Percentiles rank a stretch among this genome's conserved stretches.
These are phyloP conservation scores for Phytopythium montanum DNA, from an alignment of 352 stramenopile species.

Conservation along the genomic window DNA sequence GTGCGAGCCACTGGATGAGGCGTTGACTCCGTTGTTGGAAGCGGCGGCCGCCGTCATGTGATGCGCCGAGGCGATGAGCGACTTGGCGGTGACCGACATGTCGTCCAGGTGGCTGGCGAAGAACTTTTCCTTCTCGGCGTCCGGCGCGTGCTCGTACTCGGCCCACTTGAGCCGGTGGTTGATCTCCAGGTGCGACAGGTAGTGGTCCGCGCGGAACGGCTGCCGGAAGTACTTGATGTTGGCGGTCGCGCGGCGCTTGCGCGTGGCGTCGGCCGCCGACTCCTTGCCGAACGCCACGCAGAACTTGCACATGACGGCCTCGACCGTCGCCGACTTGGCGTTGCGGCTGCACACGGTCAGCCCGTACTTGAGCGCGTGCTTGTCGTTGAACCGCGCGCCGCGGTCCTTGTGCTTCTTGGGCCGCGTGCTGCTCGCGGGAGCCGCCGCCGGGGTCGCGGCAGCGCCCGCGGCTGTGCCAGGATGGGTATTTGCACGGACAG, in stretches of 20 bases:
- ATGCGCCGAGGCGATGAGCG: conserved; percentile 24
- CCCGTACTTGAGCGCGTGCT: conserved; percentile 66
- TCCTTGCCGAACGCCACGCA: conserved; percentile 72
- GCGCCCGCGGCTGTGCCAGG: not conserved
- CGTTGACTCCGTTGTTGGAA: not conserved
- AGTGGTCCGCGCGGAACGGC: conserved; percentile 65
- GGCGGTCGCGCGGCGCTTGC: conserved; percentile 55
- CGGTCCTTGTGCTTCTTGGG: conserved; percentile 58
- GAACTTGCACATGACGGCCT: conserved; percentile 76
- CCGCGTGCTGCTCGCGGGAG: conserved; percentile 15
- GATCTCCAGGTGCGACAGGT: conserved; percentile 64
- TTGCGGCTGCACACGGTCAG: conserved; percentile 62
- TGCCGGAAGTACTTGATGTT: conserved; percentile 77
- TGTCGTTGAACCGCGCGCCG: conserved; percentile 62
- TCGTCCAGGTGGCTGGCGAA: conserved; percentile 37
- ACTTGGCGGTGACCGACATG: conserved; percentile 23
- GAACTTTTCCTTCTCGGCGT: conserved; percentile 55
- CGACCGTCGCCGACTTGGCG: conserved; percentile 39
- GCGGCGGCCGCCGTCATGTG: conserved; percentile 15
- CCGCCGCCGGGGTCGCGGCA: not conserved
- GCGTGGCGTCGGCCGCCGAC: conserved; percentile 35
- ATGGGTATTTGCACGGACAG: conserved; percentile 11
- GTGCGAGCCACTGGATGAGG: not conserved
- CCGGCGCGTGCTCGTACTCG: conserved; percentile 52
- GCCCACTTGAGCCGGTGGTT: conserved; percentile 64